phyloP scores from a whole-genome alignment of 2,329 filamentous ascomycete species.

The Thelonectria blattea region DNA sequence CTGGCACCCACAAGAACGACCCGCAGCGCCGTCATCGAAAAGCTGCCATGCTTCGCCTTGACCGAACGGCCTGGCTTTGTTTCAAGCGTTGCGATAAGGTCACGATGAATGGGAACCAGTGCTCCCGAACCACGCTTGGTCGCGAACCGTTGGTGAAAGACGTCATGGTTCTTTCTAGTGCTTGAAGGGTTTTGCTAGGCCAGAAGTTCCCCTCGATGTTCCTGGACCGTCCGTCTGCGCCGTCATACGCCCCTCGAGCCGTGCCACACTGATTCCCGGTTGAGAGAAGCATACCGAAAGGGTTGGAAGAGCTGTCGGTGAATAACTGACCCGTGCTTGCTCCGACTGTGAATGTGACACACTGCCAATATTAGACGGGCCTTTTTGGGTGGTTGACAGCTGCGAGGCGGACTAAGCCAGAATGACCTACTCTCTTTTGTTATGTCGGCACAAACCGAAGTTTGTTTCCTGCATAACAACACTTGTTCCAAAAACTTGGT shows the following conservation, averaged over 20 bases:
- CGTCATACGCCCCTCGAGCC: background rate
- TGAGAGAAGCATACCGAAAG: constrained; percentile 16
- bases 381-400: constrained; percentile 9
- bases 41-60: background rate
- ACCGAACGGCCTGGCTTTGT: background rate
- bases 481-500: background rate
- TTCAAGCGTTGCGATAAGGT: constrained; percentile 7
- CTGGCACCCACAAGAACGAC: constrained; percentile 6
- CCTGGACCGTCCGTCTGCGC: background rate
- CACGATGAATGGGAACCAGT: background rate
- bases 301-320: background rate
- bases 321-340: background rate
- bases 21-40: constrained; percentile 3
- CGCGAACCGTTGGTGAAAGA: background rate
- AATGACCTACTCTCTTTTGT: background rate
- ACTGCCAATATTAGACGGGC: constrained; percentile 15
- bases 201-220: background rate
- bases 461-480: background rate
- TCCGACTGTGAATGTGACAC: constrained; percentile 20
- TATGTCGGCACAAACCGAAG: background rate
- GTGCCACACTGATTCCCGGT: constrained; percentile 24
- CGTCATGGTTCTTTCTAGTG: constrained; percentile 6
- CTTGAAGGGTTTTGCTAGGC: background rate
- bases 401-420: constrained; percentile 9
- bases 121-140: background rate